These are phyloP conservation scores for Clitopilus hobsonii DNA, from an alignment of 768 basidiomycete species.

Conservation along the genomic window DNA sequence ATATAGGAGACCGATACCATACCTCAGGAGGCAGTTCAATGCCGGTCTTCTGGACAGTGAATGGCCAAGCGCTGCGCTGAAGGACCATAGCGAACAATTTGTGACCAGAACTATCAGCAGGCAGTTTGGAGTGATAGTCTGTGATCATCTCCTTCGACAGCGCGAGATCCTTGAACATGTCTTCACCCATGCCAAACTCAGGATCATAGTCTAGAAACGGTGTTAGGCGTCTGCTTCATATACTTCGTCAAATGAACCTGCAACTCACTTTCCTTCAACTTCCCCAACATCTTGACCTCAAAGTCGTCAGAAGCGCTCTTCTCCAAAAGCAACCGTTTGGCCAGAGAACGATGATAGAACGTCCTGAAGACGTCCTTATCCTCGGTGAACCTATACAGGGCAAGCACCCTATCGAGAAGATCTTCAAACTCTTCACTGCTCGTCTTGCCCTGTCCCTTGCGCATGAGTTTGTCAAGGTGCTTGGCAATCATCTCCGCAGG, in stretches of 20 bases:
- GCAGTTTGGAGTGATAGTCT: constrained; percentile 53
- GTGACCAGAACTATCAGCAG: constrained; percentile 30
- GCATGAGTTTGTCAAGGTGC: constrained; percentile 82
- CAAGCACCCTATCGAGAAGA: constrained; percentile 61
- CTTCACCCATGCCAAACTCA: constrained; percentile 89
- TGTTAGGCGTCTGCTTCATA: constrained; percentile 1
- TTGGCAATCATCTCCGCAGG: constrained; percentile 94
- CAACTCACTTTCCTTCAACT: constrained; percentile 68
- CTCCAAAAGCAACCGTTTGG: constrained; percentile 83
- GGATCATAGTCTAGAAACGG: constrained; percentile 77
- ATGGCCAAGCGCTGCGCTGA: constrained; percentile 89
- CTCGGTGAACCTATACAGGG: constrained; percentile 80
- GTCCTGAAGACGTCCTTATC: constrained; percentile 94
- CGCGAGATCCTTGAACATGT: constrained; percentile 91
- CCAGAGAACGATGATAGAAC: constrained; percentile 84
- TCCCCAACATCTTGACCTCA: constrained; percentile 79
- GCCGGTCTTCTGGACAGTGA: constrained; percentile 44
- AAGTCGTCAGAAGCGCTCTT: constrained; percentile 85
- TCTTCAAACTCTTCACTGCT: constrained; percentile 60
- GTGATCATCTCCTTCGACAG: constrained; percentile 70
- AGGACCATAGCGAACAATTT: constrained; percentile 76
- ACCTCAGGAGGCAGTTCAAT: constrained; percentile 54
- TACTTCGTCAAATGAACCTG: not conserved
- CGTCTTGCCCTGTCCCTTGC: constrained; percentile 73
- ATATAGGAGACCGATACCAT: constrained; percentile 11